Percentiles rank a stretch among this genome's conserved stretches.
Evolutionary conservation across 2,329 filamentous ascomycete genomes (phyloP).

Genomic region (Fusarium siculi): DNA sequence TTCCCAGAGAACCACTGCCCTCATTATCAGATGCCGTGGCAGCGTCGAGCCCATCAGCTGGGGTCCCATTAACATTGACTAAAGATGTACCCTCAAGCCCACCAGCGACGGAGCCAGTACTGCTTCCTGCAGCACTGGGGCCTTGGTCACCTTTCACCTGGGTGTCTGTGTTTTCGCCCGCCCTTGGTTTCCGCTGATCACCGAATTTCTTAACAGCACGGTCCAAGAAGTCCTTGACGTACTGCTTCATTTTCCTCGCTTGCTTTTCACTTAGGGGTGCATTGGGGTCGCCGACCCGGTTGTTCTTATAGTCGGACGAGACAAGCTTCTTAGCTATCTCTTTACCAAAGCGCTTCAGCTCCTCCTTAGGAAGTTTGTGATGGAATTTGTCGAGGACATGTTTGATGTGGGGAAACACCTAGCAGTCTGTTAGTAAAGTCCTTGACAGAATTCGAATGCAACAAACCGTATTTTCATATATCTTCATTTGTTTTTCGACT

Average conservation of each 20-base stretch:
- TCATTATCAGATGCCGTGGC: slow-evolving; percentile 57
- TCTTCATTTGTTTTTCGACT: slow-evolving; percentile 90
- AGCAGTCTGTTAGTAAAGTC: slow-evolving; percentile 17
- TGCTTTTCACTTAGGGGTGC: slow-evolving; percentile 77
- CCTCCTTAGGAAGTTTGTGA: slow-evolving; percentile 85
- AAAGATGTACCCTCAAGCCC: slow-evolving; percentile 37
- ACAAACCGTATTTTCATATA: slow-evolving; percentile 92
- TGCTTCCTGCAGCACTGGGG: slow-evolving; percentile 4
- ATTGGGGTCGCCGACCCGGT: slow-evolving; percentile 84
- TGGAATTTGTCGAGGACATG: slow-evolving; percentile 88
- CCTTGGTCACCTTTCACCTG: slow-evolving; percentile 30
- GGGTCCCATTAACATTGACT: slow-evolving; percentile 21
- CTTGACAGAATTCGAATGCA: not conserved
- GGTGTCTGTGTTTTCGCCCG: slow-evolving; percentile 51
- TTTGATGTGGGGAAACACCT: slow-evolving; percentile 88
- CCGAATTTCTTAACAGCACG: slow-evolving; percentile 82
- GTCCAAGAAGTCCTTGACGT: slow-evolving; percentile 86
- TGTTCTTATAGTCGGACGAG: slow-evolving; percentile 89
- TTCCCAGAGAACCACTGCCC: slow-evolving; percentile 56
- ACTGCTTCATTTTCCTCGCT: slow-evolving; percentile 82
- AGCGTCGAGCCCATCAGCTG: slow-evolving; percentile 49
- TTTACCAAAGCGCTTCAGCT: slow-evolving; percentile 70
- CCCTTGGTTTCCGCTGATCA: slow-evolving; percentile 73
- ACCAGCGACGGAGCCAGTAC: slow-evolving; percentile 16
- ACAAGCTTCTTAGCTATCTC: slow-evolving; percentile 89